Evolutionary conservation across 148 eudicot genomes (phyloP).

Genomic region (Linanthus parryae): DNA sequence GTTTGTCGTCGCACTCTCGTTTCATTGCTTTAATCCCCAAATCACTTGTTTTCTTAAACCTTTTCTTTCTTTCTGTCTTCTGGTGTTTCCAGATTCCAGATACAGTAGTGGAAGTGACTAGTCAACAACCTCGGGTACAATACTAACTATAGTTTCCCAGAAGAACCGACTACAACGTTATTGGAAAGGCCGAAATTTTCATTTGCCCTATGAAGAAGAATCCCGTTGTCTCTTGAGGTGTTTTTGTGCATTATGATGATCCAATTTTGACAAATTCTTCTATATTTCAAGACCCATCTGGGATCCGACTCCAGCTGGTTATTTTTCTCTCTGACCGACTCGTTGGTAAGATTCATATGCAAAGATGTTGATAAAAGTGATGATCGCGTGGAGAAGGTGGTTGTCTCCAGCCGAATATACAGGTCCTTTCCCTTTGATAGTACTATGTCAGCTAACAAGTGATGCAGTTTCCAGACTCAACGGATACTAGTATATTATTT

Average conservation of each 20-base stretch:
- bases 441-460: no score
- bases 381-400: no score
- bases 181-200: conserved; percentile 14
- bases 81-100: conserved; percentile 48
- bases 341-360: background rate
- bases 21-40: background rate
- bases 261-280: background rate
- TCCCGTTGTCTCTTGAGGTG: background rate
- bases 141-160: conserved; percentile 15
- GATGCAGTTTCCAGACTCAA: no score
- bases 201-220: background rate
- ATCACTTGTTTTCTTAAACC: background rate
- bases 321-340: background rate
- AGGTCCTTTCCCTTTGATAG: no score
- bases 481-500: no score
- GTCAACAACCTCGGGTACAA: conserved; percentile 7
- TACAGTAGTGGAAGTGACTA: conserved; percentile 86
- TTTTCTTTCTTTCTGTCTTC: conserved; percentile 3
- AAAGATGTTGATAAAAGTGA: background rate
- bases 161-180: conserved; percentile 13
- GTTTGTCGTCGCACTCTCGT: background rate
- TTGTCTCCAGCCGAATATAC: no score
- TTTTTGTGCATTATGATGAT: conserved; percentile 7
- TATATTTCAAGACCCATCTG: background rate
- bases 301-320: background rate